Evolutionary conservation across 495 filamentous ascomycete species (phyloP), one percentile per base, ranked within the genome.

Genomic region (Xylaria castorea): DNA sequence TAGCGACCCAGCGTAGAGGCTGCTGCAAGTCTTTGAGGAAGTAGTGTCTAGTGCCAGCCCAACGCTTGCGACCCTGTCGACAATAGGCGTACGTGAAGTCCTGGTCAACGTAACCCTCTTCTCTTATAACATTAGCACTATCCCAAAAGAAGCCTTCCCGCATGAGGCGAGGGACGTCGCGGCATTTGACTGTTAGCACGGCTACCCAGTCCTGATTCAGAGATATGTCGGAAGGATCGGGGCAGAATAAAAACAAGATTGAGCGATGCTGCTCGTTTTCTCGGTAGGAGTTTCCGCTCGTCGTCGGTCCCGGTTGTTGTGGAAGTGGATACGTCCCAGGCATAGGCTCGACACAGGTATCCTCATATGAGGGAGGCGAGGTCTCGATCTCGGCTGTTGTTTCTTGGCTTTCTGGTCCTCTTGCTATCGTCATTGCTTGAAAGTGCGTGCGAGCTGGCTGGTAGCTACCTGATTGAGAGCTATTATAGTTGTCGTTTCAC

Each of bases 101-200:
- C 2, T 34, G 6, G 14, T 66, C 42, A 27, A 66, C 0, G 4
- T 25, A 66, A 0, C 42, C 42, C 3, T 66, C 42, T n/a, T 66
- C 25, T 27, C 18, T 38, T 48, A 51, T 22, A 11, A 66, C 42
- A 3, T 66, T 66, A 0, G 42, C 63, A 7, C 1, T 1, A 34
- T 66, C 63, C 42, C 42, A 50, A 34, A 34, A 16, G 44, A 66
- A 51, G 25, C 63, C 27, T 66, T 66, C 63, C 5, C 63, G 63
- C 42, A 74, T 74, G 5, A 66, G 61, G 58, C 69, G 70, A 48
- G 48, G 68, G 12, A 71, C 48, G 12, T 58, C n/a, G 60, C 25
- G 57, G 27, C 70, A 50, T 25, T 63, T 63, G 32, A 71, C 48
- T 11, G 36, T 38, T 6, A 62, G 72, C 68, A 51, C 22, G 61